A percentile compares a stretch with the other conserved stretches of the same genome.
These are phyloP conservation scores for Hypoxylon lienhwacheense DNA, from an alignment of 495 filamentous ascomycete species.

Conservation along the genomic window DNA sequence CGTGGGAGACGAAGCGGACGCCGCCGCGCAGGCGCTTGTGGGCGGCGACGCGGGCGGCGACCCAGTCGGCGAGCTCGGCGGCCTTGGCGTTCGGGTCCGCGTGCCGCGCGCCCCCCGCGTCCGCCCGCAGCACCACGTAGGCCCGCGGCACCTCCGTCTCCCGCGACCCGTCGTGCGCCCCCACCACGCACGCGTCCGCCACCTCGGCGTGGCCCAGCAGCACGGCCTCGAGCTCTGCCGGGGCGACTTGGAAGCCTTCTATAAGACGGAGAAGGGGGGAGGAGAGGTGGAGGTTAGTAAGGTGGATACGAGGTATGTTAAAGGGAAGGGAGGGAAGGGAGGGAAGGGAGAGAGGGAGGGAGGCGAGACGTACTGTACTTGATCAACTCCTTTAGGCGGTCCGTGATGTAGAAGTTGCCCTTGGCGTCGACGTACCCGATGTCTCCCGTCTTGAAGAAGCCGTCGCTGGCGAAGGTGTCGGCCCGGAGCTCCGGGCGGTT, in stretches of 20 bases:
- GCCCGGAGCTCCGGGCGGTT: constrained; percentile 67
- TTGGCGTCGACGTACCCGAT: constrained; percentile 60
- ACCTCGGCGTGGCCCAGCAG: constrained; percentile 71
- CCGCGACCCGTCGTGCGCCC: constrained; percentile 67
- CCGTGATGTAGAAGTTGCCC: constrained; percentile 65
- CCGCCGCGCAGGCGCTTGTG: constrained; percentile 80
- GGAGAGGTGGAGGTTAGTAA: not conserved
- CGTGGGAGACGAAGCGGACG: constrained; percentile 74
- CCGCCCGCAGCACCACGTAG: constrained; percentile 70
- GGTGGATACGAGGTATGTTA: too few relatives aligned
- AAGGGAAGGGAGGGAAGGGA: not conserved
- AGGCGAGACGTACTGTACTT: constrained; percentile 64
- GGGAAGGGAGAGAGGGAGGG: not conserved
- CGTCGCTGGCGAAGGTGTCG: constrained; percentile 67
- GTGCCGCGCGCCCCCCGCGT: constrained; percentile 54
- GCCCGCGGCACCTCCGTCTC: constrained; percentile 84
- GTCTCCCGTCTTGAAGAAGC: constrained; percentile 86
- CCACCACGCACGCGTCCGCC: constrained; percentile 82
- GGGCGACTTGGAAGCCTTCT: constrained; percentile 84
- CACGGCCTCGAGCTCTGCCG: constrained; percentile 84
- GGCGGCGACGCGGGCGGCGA: constrained; percentile 54
- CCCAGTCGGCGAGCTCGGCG: constrained; percentile 63
- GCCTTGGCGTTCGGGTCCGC: constrained; percentile 55
- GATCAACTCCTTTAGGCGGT: constrained; percentile 88
- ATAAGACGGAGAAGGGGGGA: not conserved